These are phyloP conservation scores for Cryptosporidium canis DNA, from an alignment of 169 alveolate genomes.

Conservation along the genomic window DNA sequence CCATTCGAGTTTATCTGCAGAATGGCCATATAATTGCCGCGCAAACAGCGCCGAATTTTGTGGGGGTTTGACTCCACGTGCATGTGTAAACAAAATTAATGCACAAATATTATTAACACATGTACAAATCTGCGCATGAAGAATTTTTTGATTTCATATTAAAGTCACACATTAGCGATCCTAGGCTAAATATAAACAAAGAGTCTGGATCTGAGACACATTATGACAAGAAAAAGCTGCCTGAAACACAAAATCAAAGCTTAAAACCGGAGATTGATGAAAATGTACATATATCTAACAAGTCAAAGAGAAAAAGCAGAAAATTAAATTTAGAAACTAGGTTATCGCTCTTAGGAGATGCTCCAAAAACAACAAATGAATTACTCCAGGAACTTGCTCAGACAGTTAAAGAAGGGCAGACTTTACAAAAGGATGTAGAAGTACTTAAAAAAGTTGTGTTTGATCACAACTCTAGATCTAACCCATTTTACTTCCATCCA, in stretches of 20 bases:
- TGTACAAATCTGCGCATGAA: constrained; percentile 72
- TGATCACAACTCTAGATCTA: constrained; percentile 24
- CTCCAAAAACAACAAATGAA: constrained; percentile 46
- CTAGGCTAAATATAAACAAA: neutral
- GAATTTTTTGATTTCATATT: constrained; percentile 63
- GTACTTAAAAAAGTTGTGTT: constrained; percentile 64
- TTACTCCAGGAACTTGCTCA: constrained; percentile 47
- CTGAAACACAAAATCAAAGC: neutral
- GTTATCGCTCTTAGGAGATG: neutral
- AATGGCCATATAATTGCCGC: neutral
- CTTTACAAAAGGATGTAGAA: constrained; percentile 70
- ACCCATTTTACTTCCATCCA: neutral
- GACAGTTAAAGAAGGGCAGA: constrained; percentile 63
- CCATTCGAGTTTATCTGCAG: neutral
- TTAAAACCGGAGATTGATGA: constrained; percentile 9
- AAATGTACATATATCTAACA: constrained; percentile 6
- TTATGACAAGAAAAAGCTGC: neutral
- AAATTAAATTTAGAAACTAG: neutral
- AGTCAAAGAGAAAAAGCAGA: constrained; percentile 17
- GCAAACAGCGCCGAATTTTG: neutral
- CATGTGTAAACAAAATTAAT: constrained; percentile 15
- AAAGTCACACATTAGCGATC: constrained; percentile 49
- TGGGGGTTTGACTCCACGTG: constrained; percentile 75
- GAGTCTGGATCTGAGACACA: neutral
- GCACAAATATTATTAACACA: constrained; percentile 15